Evolutionary conservation across 306 rosid species (phyloP).

Genomic region (Trichosanthes cucumerina): DNA sequence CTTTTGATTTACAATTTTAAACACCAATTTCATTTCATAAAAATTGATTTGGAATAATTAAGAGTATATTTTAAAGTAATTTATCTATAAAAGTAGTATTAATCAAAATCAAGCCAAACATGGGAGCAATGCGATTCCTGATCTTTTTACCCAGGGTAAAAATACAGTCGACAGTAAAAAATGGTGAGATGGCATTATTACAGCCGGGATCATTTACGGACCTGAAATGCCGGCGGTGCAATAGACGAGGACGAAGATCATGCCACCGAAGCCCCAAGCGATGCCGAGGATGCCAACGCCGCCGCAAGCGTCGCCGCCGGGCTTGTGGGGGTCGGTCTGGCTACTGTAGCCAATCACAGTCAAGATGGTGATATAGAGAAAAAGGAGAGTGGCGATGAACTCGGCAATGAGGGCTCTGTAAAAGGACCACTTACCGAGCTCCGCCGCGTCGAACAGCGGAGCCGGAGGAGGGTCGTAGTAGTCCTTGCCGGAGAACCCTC

Average conservation of each 20-base stretch:
- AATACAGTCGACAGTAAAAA: no score
- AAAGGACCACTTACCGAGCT: conserved; percentile 53
- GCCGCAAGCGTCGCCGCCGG: conserved; percentile 22
- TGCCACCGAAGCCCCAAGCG: conserved; percentile 53
- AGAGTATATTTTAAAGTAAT: no score
- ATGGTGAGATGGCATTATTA: neutral
- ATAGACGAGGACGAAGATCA: conserved; percentile 8
- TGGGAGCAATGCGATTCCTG: no score
- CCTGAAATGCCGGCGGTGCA: conserved; percentile 60
- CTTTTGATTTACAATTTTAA: no score
- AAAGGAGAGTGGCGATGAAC: conserved; percentile 54
- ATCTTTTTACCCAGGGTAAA: no score
- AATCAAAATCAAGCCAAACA: no score
- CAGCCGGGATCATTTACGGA: neutral
- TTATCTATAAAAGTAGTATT: no score
- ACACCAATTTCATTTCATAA: no score
- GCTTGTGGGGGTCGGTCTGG: conserved; percentile 22
- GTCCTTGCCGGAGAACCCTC: conserved; percentile 48
- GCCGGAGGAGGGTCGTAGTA: conserved; percentile 71
- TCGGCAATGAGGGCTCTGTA: conserved; percentile 65
- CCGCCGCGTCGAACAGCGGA: conserved; percentile 36
- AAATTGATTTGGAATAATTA: no score
- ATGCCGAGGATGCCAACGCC: conserved; percentile 62
- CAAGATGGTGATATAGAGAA: conserved; percentile 48
- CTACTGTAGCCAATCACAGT: conserved; percentile 46